Evolutionary conservation across 257 asterid genomes (phyloP).

Genomic region (Primulina tabacum): DNA sequence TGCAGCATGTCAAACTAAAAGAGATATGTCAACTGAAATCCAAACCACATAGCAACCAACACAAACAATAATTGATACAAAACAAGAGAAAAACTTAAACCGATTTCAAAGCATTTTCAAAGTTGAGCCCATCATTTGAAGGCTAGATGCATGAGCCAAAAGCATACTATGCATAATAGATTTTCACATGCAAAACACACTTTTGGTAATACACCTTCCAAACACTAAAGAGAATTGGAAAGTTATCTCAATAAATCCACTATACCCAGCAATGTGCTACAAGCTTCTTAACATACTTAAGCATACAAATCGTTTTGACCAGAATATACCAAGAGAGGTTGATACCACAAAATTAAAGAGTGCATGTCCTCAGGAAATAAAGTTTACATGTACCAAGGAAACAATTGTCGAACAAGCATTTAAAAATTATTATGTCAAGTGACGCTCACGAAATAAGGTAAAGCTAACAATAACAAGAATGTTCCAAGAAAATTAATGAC

Average conservation of each 20-base stretch:
- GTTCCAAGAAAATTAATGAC: constrained; percentile 12
- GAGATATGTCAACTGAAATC: constrained; percentile 19
- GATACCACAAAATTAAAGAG: constrained; percentile 2
- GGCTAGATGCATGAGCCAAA: not conserved
- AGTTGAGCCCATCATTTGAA: not conserved
- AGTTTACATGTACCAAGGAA: constrained; percentile 3
- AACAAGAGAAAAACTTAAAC: not conserved
- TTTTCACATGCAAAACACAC: not conserved
- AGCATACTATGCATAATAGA: not conserved
- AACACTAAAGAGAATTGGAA: constrained; percentile 11
- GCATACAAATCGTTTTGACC: constrained; percentile 8
- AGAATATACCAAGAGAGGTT: constrained; percentile 6
- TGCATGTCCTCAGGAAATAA: not conserved
- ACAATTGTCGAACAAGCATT: not conserved
- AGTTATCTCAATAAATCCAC: constrained; percentile 6
- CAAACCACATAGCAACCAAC: constrained; percentile 14
- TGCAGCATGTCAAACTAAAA: constrained; percentile 16
- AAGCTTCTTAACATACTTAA: not conserved
- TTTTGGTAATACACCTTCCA: not conserved
- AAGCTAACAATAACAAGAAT: not conserved
- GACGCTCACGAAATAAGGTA: constrained; percentile 11
- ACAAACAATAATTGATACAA: constrained; percentile 6
- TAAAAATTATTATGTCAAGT: not conserved
- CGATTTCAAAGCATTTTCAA: not conserved
- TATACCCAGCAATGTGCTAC: not conserved